Percentiles rank a stretch among this genome's conserved stretches.
Conservation (phyloP, 1,284 basidiomycete genomes). For the Naganishia liquefaciens region DNA sequence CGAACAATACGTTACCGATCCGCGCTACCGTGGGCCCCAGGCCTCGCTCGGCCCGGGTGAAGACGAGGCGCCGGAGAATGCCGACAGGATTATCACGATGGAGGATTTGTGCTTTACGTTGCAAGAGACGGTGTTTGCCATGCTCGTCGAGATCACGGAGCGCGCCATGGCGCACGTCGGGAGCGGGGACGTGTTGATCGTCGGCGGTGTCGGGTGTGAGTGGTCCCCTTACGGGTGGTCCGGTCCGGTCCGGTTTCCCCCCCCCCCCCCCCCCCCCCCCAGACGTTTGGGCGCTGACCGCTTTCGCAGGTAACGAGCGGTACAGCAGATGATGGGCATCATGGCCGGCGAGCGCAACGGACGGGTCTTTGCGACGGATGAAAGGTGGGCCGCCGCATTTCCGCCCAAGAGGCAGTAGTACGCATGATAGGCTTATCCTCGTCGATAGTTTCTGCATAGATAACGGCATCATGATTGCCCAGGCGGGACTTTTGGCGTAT, state of each 20-base stretch:
- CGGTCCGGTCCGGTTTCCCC: too few relatives aligned
- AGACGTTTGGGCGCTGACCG: neutral
- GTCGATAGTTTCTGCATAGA: conserved; percentile 90
- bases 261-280: too few relatives aligned
- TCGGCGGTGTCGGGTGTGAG: conserved; percentile 97
- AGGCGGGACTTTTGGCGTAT: conserved; percentile 88
- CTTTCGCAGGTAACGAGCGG: conserved; percentile 75
- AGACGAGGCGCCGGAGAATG: conserved; percentile 48
- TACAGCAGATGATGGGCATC: conserved; percentile 96
- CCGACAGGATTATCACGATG: conserved; percentile 77
- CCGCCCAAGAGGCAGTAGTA: too few relatives aligned
- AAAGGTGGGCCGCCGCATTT: conserved; percentile 63
- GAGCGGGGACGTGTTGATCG: conserved; percentile 92
- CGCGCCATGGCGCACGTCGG: conserved; percentile 98
- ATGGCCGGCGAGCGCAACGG: conserved; percentile 92
- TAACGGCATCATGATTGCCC: conserved; percentile 99
- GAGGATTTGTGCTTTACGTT: conserved; percentile 95
- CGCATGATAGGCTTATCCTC: conserved; percentile 1
- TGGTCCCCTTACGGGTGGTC: too few relatives aligned
- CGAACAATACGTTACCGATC: conserved; percentile 83
- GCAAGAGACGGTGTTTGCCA: conserved; percentile 96
- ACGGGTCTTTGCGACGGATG: conserved; percentile 91
- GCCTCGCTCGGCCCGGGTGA: conserved; percentile 37
- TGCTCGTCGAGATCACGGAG: conserved; percentile 99
- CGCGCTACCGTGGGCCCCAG: conserved; percentile 42